Base-by-base conservation (phyloP, 805 yeast genomes). In the Wickerhamiella australiensis region DNA sequence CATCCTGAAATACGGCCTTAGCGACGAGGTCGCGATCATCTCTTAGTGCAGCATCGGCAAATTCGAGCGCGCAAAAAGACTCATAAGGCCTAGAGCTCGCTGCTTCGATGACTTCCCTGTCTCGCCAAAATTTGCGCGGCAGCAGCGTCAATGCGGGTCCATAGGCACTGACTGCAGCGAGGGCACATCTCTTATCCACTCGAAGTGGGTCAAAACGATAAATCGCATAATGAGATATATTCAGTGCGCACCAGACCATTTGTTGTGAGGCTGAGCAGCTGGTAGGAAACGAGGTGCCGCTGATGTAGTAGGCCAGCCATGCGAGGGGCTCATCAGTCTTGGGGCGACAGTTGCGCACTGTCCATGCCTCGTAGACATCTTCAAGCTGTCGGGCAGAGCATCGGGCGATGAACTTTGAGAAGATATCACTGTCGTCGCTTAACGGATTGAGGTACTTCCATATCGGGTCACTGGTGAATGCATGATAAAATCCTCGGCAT, bases 11-110 rank as follows among this genome's bases (percentile, higher is more conserved):
- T 21, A 43, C 46, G 4, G 46, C 46, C 15, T 21, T 13, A 18
- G 23, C 18, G 13, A 43, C 46, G 17, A 43, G 17, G 7, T 31
- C 38, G 13, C 12, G 37, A 18, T 43, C 38, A n/a, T 43, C 45
- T 4, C 42, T 25, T n/a, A 38, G 17, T 3, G 15, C 26, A 6
- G 26, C 26, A 7, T 13, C 15, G 6, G 42, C 42, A 17, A 20
- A 38, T 22, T 38, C 42, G 15, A 38, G 42, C 8, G 42, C 42
- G n/a, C 38, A 33, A 15, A 33, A 33, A n/a, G 20, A 33, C 20
- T 33, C 18, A 15, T 33, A 33, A 11, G 38, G 21, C 20, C 11
- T 33, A 5, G 38, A 33, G 20, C 38, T n/a, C 20, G 38, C 38
- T 11, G 20, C 38, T 17, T n/a, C 38, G 15, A 33, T 33, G 18